Base-by-base conservation (phyloP, 192 early-diverging fungal species). In the Spizellomyces sp. region DNA sequence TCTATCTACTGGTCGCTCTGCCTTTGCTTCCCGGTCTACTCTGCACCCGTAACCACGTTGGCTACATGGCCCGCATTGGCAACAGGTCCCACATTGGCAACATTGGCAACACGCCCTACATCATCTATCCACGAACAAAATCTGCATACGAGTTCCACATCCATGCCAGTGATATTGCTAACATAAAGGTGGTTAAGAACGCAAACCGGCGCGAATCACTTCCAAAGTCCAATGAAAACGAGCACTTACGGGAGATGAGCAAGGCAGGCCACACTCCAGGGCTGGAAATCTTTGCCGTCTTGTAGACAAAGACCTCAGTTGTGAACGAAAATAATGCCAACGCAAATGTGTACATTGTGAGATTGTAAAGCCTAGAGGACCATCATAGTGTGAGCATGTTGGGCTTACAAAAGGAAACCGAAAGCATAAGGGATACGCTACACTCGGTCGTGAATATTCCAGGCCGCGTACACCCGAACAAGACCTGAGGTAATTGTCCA, bases 401-500 rank as follows among this genome's bases (percentile, higher is more conserved):
- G 3, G 27, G 27, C 27, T 36, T 36, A 36, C 27, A 36, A 36
- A 36, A 36, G 27, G 27, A 36, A 36, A 36, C 27, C 27, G 3
- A 36, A 36, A 36, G 3, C 27, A 36, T 3, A 36, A 36, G 27
- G 27, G 27, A 36, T 36, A 36, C 27, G 27, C 67, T 80, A 92
- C 91, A 75, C 79, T 60, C 78, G 69, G 64, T 93, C 81, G 69
- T 81, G 75, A 66, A 98, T 87, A 80, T 96, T 89, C 72, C 90
- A 96, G 14, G 94, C 92, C 66, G 88, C 86, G 78, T 95, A 91
- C 69, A 95, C 83, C 36, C 96, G 90, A 61, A 98, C 79, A 46
- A 95, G 81, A 3, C 86, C 89, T 17, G 89, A 90, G 19, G 91
- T 86, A 67, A 92, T 82, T 0, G 96, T 96, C 94, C 94, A 98